phyloP scores from a whole-genome alignment of 176 grass and related monocot genomes.

The Juncus effusus region DNA sequence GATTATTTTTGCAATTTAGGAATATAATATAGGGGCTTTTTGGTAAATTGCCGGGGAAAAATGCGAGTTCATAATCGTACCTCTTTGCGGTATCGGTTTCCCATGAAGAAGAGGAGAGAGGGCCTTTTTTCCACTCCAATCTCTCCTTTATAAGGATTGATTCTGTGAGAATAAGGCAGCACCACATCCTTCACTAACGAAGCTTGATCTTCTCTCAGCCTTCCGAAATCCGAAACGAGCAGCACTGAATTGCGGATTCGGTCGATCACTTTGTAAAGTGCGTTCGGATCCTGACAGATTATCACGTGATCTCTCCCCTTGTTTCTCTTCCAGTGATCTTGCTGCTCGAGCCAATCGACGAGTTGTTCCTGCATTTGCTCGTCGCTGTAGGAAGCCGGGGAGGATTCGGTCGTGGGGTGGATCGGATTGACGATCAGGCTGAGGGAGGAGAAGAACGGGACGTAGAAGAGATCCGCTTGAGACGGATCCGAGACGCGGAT shows the following conservation, averaged over 20 bases:
- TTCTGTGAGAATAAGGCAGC: constrained; percentile 83
- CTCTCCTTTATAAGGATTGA: constrained; percentile 68
- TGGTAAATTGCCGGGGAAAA: no score
- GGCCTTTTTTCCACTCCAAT: constrained; percentile 40
- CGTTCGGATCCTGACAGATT: constrained; percentile 94
- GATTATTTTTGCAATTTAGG: no score
- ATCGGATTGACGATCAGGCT: constrained; percentile 94
- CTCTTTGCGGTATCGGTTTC: constrained; percentile 92
- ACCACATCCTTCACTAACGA: constrained; percentile 93
- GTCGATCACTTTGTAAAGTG: constrained; percentile 59
- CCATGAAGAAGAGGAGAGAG: constrained; percentile 93
- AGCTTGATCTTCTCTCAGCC: constrained; percentile 59
- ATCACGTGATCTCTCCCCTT: constrained; percentile 80
- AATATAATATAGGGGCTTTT: no score
- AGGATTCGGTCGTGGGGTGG: constrained; percentile 24
- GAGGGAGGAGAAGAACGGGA: constrained; percentile 91
- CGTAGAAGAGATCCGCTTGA: constrained; percentile 88
- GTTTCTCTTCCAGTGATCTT: constrained; percentile 64
- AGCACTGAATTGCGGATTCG: constrained; percentile 68
- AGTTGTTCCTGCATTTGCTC: constrained; percentile 81
- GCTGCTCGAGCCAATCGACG: constrained; percentile 62
- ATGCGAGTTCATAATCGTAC: constrained; percentile 23
- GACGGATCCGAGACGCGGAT: constrained; percentile 49
- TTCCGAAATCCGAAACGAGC: constrained; percentile 89
- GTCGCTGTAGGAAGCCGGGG: constrained; percentile 50